phyloP scores from a whole-genome alignment of 352 stramenopile species.

The Phytophthora pluvialis region DNA sequence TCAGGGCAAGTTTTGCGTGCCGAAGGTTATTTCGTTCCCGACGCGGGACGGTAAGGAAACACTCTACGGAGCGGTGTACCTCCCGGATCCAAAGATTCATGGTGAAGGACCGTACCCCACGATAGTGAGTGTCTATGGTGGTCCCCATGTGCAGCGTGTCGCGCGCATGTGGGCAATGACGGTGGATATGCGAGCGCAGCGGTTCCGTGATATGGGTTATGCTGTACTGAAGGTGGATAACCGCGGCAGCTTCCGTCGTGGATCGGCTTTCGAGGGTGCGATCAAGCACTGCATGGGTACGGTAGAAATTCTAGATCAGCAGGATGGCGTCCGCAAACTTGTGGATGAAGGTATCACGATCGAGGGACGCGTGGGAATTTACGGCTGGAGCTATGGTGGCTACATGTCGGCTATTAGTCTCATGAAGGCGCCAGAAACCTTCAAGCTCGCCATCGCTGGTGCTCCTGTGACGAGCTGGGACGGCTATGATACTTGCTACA shows the following conservation, averaged over 20 bases:
- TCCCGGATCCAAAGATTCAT: conserved; percentile 84
- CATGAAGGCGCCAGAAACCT: conserved; percentile 95
- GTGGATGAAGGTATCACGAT: conserved; percentile 90
- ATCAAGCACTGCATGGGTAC: conserved; percentile 95
- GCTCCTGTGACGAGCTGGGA: conserved; percentile 98
- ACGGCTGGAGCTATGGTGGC: conserved; percentile 98
- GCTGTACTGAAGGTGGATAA: conserved; percentile 97
- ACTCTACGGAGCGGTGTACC: conserved; percentile 94
- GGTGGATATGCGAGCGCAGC: conserved; percentile 94
- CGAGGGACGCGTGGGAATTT: conserved; percentile 92
- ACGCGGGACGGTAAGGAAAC: conserved; percentile 86
- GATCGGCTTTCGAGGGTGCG: conserved; percentile 92
- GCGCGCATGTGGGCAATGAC: conserved; percentile 92
- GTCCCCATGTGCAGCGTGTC: conserved; percentile 96
- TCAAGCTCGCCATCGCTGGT: conserved; percentile 95
- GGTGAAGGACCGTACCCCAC: conserved; percentile 94
- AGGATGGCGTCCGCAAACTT: conserved; percentile 83
- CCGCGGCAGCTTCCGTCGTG: conserved; percentile 92
- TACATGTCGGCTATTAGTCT: conserved; percentile 98
- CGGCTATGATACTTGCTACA: conserved; percentile 99
- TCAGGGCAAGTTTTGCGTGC: conserved; percentile 60
- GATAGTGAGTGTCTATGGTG: conserved; percentile 96
- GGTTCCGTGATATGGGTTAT: conserved; percentile 94
- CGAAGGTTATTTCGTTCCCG: conserved; percentile 78
- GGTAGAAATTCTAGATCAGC: conserved; percentile 89